Base-by-base conservation (phyloP, 2,329 filamentous ascomycete species). In the Diaporthe nobilis region DNA sequence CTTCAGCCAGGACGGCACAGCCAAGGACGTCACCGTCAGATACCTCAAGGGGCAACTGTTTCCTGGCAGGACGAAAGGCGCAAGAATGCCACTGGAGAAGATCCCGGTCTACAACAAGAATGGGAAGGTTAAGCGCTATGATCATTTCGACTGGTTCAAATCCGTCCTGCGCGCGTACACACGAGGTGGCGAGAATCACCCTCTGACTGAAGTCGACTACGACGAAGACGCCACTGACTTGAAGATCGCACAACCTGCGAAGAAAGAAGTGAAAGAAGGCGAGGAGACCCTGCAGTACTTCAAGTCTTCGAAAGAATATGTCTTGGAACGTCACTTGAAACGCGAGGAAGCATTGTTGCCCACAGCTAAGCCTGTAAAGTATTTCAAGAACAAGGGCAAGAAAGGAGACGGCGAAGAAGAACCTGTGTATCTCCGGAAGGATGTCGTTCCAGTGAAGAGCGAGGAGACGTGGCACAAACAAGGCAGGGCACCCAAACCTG, bases 401-500 rank as follows among this genome's bases (percentile, higher is more conserved):
- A 93, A 93, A 63, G 85, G 90, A 3, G 93, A 93, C 60, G 85
- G 90, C 3, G 93, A 93, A 60, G 91, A 94, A 75, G 95, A 98
- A 82, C 92, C 94, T 1, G 95, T 98, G 0, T 98, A 92, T 81
- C 89, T 89, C 0, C 92, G 96, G 47, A 90, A 90, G 72, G 96
- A 98, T 78, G 92, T 98, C 0, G 91, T 96, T 3, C 88, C 90
- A 53, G 98, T 97, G 82, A 96, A 98, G 83, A 97, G 95, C 39
- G 94, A 94, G 1, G 97, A 99, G 82, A 98, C 95, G 1, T 99
- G 97, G 97, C 97, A 98, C 82, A 98, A 98, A 82, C 96, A 98
- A 86, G 97, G 97, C 0, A 91, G 96, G 15, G 93, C 92, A 37
- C 92, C 97, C 4, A 89, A 90, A 37, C 81, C 88, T 0, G 95